Evolutionary conservation across 2,329 filamentous ascomycete genomes (phyloP).

Genomic region (Aureobasidium sp.): DNA sequence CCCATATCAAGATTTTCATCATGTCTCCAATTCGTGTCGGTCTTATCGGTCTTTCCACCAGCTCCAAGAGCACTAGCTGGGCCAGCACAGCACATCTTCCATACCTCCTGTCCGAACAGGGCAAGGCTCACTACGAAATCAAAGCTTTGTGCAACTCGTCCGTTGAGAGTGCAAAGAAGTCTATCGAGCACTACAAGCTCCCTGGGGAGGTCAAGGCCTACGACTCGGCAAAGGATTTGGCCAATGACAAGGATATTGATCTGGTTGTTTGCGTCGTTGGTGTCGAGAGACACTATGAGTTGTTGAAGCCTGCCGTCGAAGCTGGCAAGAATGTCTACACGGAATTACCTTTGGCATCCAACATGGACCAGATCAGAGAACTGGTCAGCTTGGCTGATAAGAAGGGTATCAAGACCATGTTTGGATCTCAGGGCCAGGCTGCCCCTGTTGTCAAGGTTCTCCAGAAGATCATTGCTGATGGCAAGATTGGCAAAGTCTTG

Average conservation of each 20-base stretch:
- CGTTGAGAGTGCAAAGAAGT: conserved; percentile 32
- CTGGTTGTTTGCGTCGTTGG: conserved; percentile 38
- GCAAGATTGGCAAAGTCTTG: conserved; percentile 37
- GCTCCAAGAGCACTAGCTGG: conserved; percentile 37
- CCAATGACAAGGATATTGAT: conserved; percentile 38
- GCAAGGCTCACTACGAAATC: conserved; percentile 33
- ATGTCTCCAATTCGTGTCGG: conserved; percentile 42
- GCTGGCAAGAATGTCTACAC: conserved; percentile 41
- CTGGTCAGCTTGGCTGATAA: conserved; percentile 33
- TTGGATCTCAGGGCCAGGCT: conserved; percentile 40
- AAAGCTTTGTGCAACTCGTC: conserved; percentile 43
- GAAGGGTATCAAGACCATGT: conserved; percentile 35
- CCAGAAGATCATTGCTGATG: conserved; percentile 34
- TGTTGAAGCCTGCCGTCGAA: conserved; percentile 35
- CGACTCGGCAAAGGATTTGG: conserved; percentile 35
- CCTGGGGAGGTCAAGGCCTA: conserved; percentile 34
- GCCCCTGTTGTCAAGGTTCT: conserved; percentile 33
- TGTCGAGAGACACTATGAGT: conserved; percentile 35
- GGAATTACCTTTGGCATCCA: conserved; percentile 42
- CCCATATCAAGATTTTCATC: neutral
- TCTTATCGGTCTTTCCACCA: conserved; percentile 48
- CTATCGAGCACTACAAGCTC: conserved; percentile 34
- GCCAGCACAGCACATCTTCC: conserved; percentile 49
- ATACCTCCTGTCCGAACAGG: conserved; percentile 37
- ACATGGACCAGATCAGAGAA: conserved; percentile 34